These are phyloP conservation scores for Ascodesmis nigricans DNA, from an alignment of 495 filamentous ascomycete species.

Conservation along the genomic window DNA sequence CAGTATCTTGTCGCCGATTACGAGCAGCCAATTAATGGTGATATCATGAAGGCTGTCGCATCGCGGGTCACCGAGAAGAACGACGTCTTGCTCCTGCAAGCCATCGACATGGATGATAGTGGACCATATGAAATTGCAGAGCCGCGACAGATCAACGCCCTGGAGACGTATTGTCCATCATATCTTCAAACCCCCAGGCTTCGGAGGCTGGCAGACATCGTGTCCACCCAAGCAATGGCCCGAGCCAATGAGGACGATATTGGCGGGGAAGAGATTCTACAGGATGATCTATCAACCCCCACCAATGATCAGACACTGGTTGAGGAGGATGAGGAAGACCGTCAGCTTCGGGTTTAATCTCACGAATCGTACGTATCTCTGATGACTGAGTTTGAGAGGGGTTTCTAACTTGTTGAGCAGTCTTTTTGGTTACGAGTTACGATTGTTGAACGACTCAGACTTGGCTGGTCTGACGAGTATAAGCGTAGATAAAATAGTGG, in stretches of 20 bases:
- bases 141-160: conserved; percentile 77
- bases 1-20: conserved; percentile 98
- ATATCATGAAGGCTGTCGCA: conserved; percentile 99
- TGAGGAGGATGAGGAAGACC: conserved; percentile 3
- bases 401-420: background rate
- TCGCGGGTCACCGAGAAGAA: conserved; percentile 97
- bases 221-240: conserved; percentile 56
- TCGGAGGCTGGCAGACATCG: conserved; percentile 90
- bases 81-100: conserved; percentile 58
- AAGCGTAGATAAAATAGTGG: background rate
- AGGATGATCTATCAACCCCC: background rate
- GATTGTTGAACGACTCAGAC: background rate
- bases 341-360: conserved; percentile 2
- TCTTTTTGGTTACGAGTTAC: background rate
- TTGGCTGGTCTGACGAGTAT: background rate
- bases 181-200: conserved; percentile 93
- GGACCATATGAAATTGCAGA: conserved; percentile 99
- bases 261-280: background rate
- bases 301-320: conserved; percentile 1
- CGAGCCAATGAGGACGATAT: conserved; percentile 12
- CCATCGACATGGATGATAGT: conserved; percentile 98
- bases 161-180: conserved; percentile 94
- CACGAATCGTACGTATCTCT: background rate
- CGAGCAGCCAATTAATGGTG: conserved; percentile 96
- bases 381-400: too few relatives aligned